Percentiles rank a stretch among this genome's conserved stretches.
Conservation (phyloP, 2,329 filamentous ascomycete genomes). For the Fusarium illudens region DNA sequence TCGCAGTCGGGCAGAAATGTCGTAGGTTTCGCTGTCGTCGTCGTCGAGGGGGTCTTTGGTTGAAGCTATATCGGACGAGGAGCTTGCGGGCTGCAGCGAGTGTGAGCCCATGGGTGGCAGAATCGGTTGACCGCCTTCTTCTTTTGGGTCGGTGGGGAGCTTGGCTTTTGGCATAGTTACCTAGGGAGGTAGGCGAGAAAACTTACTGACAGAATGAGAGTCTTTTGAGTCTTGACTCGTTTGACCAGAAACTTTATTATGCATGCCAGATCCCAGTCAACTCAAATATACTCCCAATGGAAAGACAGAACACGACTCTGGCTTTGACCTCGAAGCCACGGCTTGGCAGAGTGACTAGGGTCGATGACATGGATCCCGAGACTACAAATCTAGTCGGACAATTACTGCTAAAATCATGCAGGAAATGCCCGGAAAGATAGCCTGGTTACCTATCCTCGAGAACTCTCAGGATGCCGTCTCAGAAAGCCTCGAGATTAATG, state of each 20-base stretch:
- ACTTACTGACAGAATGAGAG: no score
- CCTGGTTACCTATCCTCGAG: background rate
- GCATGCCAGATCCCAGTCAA: no score
- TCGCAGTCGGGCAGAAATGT: background rate
- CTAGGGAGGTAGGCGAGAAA: no score
- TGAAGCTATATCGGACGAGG: conserved; percentile 36
- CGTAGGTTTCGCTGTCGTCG: conserved; percentile 4
- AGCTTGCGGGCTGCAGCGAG: conserved; percentile 35
- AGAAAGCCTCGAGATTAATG: background rate
- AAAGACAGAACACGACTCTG: no score
- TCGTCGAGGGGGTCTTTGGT: background rate
- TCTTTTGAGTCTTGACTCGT: no score
- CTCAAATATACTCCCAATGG: no score
- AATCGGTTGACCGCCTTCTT: conserved; percentile 34
- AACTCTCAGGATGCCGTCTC: background rate
- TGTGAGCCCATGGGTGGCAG: conserved; percentile 40
- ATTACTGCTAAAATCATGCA: background rate
- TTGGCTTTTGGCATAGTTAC: no score
- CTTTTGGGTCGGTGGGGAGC: background rate
- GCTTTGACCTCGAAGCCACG: no score
- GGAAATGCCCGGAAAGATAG: background rate
- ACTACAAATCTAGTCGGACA: no score
- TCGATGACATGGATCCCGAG: no score
- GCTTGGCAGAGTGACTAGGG: no score
- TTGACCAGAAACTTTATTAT: no score